Base-by-base conservation (phyloP, 2,329 filamentous ascomycete genomes). In the Aspergillus floridensis region DNA sequence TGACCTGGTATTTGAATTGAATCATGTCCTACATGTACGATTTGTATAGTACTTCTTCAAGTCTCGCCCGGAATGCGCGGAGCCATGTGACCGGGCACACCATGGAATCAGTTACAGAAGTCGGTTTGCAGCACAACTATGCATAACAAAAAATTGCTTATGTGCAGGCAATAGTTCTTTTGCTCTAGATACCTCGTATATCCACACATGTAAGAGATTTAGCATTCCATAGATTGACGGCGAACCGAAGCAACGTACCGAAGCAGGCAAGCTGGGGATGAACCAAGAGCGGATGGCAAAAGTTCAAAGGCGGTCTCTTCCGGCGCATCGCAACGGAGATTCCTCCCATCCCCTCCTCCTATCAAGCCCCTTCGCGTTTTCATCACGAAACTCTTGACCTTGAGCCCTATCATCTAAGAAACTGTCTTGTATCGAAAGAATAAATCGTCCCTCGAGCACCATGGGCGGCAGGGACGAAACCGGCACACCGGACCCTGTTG, bases 391-490 rank as follows among this genome's bases (percentile, higher is more conserved):
- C 26, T n/a, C 53, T 16, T 48, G 38, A 60, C 57, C 44, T 48
- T 52, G 31, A 53, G 44, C n/a, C 44, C 44, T 57, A 60, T 49
- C 55, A 63, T 66, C 61, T 35, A 29, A 21, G 14, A 38, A 47
- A 16, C 24, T 51, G 38, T 11, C n/a, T 26, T 35, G 26, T 44
- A 59, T 22, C 7, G 4, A 49, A 38, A 19, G 48, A 35, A 54
- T 21, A 59, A 59, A 59, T 56, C 22, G 11, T 14, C 50, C 26
- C 11, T 26, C 35, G 31, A 59, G 57, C 64, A 75, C 56, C 56
- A 86, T 87, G 84, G 84, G 80, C 66, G 81, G 80, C 67, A 79
- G 81, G 64, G 83, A 86, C 59, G 84, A 86, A 70, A 79, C 77
- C 60, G 80, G 79, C 68, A 85, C 83, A 46, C 84, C 84, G 49